Base-by-base conservation (phyloP, 2,329 filamentous ascomycete species). In the Colletotrichum orchidophilum region DNA sequence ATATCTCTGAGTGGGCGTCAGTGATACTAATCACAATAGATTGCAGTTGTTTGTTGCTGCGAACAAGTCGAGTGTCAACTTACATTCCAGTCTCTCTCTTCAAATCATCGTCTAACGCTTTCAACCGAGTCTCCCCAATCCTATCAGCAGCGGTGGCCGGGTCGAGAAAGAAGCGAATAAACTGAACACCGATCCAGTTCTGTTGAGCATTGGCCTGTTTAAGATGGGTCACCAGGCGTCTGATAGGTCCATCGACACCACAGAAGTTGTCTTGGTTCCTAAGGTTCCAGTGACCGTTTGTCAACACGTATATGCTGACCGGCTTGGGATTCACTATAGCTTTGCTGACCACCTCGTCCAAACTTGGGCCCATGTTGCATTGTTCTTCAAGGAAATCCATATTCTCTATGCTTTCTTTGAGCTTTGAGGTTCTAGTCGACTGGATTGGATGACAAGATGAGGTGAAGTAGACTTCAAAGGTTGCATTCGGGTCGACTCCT, bases 201-300 rank as follows among this genome's bases (percentile, higher is more conserved):
- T 11, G 13, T 9, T 42, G 29, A 46, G 13, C 31, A 4, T 46
- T 61, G 1, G 12, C 11, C 0, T 26, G 6, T 5, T 1, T 2
- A 4, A 60, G 35, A 3, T 66, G 57, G 13, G 11, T 46, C 1
- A 54, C 49, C 6, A 66, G 27, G 1, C 57, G 31, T 2, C 2
- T 2, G 2, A 66, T 61, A 1, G 64, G 57, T 1, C 46, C 27
- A 1, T 61, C 57, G 1, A 66, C 64, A 13, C 26, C 33, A n/a
- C 64, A 66, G 13, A 49, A 9, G 1, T 8, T 18, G 4, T 31
- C 2, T 9, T 7, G 6, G 1, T n/a, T 9, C 1, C 4, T 7
- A 8, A 61, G 46, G 9, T 66, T 35, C 64, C 64, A 66, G 18
- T 66, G 64, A 0, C 57, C 64, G 15, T 66, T 61, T 1, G 64